Base-by-base conservation (phyloP, 163 green algal genomes). In the Prototheca stagnorum region DNA sequence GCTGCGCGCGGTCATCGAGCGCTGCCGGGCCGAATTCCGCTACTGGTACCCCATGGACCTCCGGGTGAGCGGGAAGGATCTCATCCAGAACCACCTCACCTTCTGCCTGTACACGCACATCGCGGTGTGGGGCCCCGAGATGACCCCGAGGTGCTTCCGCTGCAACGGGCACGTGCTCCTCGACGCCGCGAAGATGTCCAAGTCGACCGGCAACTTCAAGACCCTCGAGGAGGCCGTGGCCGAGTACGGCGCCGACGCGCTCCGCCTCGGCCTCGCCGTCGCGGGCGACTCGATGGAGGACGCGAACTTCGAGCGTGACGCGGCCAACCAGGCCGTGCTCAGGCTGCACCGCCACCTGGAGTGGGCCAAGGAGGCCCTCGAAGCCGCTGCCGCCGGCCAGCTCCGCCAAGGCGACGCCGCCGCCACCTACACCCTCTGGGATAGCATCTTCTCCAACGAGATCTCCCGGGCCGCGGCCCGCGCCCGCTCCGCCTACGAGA, bases 21-120 rank as follows among this genome's bases (percentile, higher is more conserved):
- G 23, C 9, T 81, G 88, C 70, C 61, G 63, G 9, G 54, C 47
- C 1, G 88, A 96, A 67, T 97, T 97, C 58, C 59, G 91, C 40
- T 98, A 81, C 67, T 98, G 87, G 89, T 99, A 99, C 64, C 91
- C 91, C 34, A 95, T 95, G 56, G 90, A 99, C 75, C 69, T 99
- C 51, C 75, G 91, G 11, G 91, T 98, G 14, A 87, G 70, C 5
- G 85, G 89, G 46, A 94, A 95, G 67, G 89, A 94, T 51, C 73
- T 97, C 20, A 92, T 92, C 54, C 75, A 93, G 70, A 99, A 99
- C 68, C 91, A 99, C 70, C 73, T 99, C 17, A 95, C 84, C 15
- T 97, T 99, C 56, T 70, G 57, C 36, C 78, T 98, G 49, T 99
- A 98, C 80, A 97, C 87, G 58, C 91, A 99, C 74, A 89, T 77